Evolutionary conservation across 306 rosid species (phyloP), one percentile per base, ranked within the genome.

Genomic region (Myrica gale): DNA sequence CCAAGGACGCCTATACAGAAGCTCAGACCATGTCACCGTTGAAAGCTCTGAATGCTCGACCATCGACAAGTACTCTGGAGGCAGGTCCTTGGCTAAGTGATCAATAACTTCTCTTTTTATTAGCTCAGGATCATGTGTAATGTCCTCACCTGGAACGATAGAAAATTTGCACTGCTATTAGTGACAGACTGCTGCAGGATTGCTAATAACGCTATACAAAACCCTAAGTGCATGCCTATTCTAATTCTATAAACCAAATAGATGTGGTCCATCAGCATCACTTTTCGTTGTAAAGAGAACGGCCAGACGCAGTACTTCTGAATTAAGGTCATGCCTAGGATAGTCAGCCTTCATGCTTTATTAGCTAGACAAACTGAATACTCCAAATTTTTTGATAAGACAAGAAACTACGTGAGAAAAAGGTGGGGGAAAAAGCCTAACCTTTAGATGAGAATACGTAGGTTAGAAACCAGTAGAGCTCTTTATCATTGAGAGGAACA

Each of bases 381-480:
- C n/a, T 23, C 26, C 26, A 23, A 23, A 23, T 0, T 23, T 0
- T 23, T 23, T 23, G 26, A 23, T 23, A 23, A 23, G 26, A 23
- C 1, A 0, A 23, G 26, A 23, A 23, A 23, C 26, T 23, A 23
- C 26, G 26, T 23, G 26, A 23, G 9, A 5, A 2, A 5, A 46
- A 6, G 9, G 13, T 16, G 0, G 54, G n/a, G 3, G 9, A 46
- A 41, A 5, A 3, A 32, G 21, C 17, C 23, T 4, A 9, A 77
- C 79, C 73, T 68, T 51, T 19, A 13, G 9, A n/a, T 4, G 69
- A 16, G 48, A 51, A 32, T 57, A 2, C 68, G 68, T 53, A 9
- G 44, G 5, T 21, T 55, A 73, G 39, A 60, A 73, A 74, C 85
- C 85, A 82, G 57, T 82, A 73, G 11, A 78, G 6, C 23, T 82